phyloP scores from a whole-genome alignment of 805 yeast species.

The Starmerella floris region DNA sequence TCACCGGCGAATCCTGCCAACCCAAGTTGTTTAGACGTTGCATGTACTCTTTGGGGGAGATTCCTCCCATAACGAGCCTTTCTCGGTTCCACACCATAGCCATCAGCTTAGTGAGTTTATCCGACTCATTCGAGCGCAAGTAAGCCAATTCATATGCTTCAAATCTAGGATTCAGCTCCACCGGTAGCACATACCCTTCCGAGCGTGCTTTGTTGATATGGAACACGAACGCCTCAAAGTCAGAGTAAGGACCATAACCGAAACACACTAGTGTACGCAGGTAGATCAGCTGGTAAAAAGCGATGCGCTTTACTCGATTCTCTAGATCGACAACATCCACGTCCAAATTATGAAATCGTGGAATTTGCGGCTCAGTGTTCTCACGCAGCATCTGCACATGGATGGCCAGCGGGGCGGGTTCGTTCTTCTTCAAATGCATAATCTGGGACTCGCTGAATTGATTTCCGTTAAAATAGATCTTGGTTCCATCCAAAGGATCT shows the following conservation, averaged over 20 bases:
- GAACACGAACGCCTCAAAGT: conserved; percentile 2
- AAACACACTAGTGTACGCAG: conserved; percentile 12
- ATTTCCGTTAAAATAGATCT: conserved; percentile 8
- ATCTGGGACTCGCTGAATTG: conserved; percentile 6
- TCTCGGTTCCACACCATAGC: conserved; percentile 17
- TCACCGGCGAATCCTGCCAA: conserved; percentile 13
- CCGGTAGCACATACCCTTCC: conserved; percentile 9
- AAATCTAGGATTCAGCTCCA: conserved; percentile 10
- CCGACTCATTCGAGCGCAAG: conserved; percentile 9
- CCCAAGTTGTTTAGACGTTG: conserved; percentile 5
- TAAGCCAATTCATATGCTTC: conserved; percentile 13
- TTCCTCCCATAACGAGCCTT: conserved; percentile 12
- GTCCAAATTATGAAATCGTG: conserved; percentile 1
- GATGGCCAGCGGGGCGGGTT: conserved; percentile 3
- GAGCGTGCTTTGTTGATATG: conserved; percentile 8
- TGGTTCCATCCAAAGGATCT: conserved; percentile 6
- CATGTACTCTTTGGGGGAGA: conserved; percentile 9
- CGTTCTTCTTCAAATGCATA: conserved; percentile 1
- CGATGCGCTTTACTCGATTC: conserved; percentile 10
- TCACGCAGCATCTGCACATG: conserved; percentile 3
- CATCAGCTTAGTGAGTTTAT: conserved; percentile 7
- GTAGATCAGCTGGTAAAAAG: conserved; percentile 13
- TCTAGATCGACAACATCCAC: conserved; percentile 4
- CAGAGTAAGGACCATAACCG: conserved; percentile 14
- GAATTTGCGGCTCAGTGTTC: conserved; percentile 2